phyloP scores from a whole-genome alignment of 2,329 filamentous ascomycete species.

The Fusarium nodosum region DNA sequence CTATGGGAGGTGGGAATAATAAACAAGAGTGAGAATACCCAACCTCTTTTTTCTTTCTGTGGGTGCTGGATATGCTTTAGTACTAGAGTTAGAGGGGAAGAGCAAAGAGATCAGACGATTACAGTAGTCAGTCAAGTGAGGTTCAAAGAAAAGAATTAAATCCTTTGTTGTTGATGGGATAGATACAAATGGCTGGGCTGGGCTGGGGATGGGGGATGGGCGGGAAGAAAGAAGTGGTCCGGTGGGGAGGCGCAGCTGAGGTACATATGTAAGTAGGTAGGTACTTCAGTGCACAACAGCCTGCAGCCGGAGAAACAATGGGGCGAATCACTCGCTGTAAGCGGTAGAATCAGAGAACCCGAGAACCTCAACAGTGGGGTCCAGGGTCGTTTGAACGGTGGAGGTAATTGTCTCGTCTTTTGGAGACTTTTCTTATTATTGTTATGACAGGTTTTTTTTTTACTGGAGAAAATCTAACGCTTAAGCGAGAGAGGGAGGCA shows the following conservation, averaged over 20 bases:
- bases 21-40: constrained; percentile 29
- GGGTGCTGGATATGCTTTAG: background rate
- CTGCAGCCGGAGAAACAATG: constrained; percentile 37
- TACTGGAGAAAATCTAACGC: background rate
- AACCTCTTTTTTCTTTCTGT: constrained; percentile 17
- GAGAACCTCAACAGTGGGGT: background rate
- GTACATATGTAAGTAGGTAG: constrained; percentile 4
- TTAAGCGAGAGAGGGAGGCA: constrained; percentile 2
- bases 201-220: background rate
- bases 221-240: background rate
- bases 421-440: constrained; percentile 1
- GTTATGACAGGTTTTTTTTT: background rate
- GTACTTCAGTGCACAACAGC: constrained; percentile 26
- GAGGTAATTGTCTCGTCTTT: constrained; percentile 18
- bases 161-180: constrained; percentile 17
- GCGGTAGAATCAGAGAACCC: constrained; percentile 32
- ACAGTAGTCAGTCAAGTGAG: constrained; percentile 1
- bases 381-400: constrained; percentile 12
- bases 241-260: background rate
- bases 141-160: constrained; percentile 5
- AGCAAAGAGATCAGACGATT: background rate
- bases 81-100: background rate
- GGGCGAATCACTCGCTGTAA: constrained; percentile 25
- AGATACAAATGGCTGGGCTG: no score
- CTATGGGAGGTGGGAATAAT: constrained; percentile 24